Base-by-base conservation (phyloP, 1,284 basidiomycete genomes). In the Athelia sp. region DNA sequence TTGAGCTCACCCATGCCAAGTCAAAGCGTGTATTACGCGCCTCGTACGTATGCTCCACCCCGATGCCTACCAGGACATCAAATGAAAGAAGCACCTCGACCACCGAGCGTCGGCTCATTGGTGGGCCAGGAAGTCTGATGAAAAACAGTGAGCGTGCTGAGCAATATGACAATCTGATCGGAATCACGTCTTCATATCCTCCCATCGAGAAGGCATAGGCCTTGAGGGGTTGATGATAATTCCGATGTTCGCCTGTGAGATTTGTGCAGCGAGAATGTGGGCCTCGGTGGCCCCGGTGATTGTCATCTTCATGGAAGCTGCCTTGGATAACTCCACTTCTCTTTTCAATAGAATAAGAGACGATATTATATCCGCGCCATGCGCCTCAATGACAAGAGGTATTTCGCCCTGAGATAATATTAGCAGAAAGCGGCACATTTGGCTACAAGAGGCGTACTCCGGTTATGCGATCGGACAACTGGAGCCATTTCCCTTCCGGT, bases 311-410 rank as follows among this genome's bases (percentile, higher is more conserved):
- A 87, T 65, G 1, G 54, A 50, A 2, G 58, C 59, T 4, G 73
- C 62, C 1, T 64, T 73, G 40, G 60, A 56, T 0, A 57, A 56
- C 52, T 91, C 88, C 15, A 89, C 75, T 55, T 91, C 83, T 53
- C 74, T 72, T 74, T 93, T 92, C 51, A 96, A 72, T 14, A 75
- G 64, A 31, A 96, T 68, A 15, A 96, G 67, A 8, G 87, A 82
- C 0, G 87, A 85, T 46, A 95, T 93, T 43, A 86, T 71, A 64
- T 94, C 88, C 10, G 87, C 88, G 50, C 76, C 80, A 55, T 76
- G 66, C 0, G 75, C 75, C 1, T 75, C 66, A 18, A 87, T 68
- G 2, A 86, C 79, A 40, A 89, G 62, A 9, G 82, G 76, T 13
- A 81, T 52, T 31, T 71, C 57, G 24, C 84, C 79, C 65, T 76